Evolutionary conservation across 1,139 yeast species (phyloP).

Genomic region (Hansenula lynferdii): DNA sequence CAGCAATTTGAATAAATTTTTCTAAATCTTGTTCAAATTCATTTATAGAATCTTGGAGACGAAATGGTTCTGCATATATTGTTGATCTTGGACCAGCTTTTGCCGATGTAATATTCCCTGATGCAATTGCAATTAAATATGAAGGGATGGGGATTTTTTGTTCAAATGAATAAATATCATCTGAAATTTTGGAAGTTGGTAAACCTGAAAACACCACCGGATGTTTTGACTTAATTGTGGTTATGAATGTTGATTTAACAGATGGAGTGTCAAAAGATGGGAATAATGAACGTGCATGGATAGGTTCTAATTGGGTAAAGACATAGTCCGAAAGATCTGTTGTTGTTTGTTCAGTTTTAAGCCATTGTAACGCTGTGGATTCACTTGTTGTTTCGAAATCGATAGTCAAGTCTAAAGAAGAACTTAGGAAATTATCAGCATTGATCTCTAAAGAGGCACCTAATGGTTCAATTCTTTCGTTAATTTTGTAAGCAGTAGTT

Average conservation of each 20-base stretch:
- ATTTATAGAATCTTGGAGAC: conserved; percentile 62
- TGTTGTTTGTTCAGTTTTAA: conserved; percentile 65
- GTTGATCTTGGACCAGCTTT: conserved; percentile 83
- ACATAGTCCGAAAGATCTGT: conserved; percentile 56
- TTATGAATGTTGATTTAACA: conserved; percentile 61
- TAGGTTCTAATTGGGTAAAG: conserved; percentile 89
- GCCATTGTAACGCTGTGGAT: conserved; percentile 86
- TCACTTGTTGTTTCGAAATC: conserved; percentile 61
- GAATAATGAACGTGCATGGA: conserved; percentile 82
- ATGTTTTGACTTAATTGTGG: conserved; percentile 57
- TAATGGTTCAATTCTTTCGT: conserved; percentile 52
- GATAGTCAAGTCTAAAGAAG: conserved; percentile 34
- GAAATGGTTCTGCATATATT: conserved; percentile 74
- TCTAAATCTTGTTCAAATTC: conserved; percentile 83
- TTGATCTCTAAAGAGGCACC: conserved; percentile 57
- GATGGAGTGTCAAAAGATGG: conserved; percentile 94
- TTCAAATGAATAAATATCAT: conserved; percentile 40
- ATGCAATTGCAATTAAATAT: conserved; percentile 78
- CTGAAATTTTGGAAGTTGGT: conserved; percentile 16
- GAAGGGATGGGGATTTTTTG: conserved; percentile 87
- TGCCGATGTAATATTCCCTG: conserved; percentile 70
- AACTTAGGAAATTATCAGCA: conserved; percentile 15
- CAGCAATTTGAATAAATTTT: conserved; percentile 76
- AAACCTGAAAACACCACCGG: conserved; percentile 72
- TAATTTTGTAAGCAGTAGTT: conserved; percentile 32